phyloP scores from a whole-genome alignment of 2,329 filamentous ascomycete species.

The Curvularia sp. region DNA sequence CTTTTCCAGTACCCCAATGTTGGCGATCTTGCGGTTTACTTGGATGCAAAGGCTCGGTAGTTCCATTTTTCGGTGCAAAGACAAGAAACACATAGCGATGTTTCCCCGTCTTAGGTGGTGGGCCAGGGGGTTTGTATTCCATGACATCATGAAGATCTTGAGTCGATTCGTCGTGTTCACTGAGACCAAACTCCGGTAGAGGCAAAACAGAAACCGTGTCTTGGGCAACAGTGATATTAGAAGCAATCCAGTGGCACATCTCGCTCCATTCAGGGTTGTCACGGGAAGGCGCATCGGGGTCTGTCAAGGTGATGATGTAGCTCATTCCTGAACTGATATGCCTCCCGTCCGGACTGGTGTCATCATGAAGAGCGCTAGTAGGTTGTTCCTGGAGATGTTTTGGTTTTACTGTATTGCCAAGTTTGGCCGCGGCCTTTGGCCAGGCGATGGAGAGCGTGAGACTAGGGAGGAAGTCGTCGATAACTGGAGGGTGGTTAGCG shows the following conservation, averaged over 20 bases:
- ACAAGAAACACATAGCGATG: slow-evolving; percentile 66
- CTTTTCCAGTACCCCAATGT: slow-evolving; percentile 63
- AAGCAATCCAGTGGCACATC: slow-evolving; percentile 64
- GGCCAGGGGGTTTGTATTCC: slow-evolving; percentile 61
- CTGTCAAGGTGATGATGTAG: slow-evolving; percentile 62
- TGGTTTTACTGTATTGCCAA: slow-evolving; percentile 64
- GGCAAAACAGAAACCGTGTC: slow-evolving; percentile 35
- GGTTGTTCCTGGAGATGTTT: slow-evolving; percentile 54
- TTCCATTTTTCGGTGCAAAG: slow-evolving; percentile 56
- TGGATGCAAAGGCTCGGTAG: slow-evolving; percentile 52
- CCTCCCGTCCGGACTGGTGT: slow-evolving; percentile 30
- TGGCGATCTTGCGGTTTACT: slow-evolving; percentile 58
- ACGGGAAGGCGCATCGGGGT: slow-evolving; percentile 65
- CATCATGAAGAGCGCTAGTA: slow-evolving; percentile 50
- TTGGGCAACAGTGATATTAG: slow-evolving; percentile 44
- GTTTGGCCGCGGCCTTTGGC: slow-evolving; percentile 49
- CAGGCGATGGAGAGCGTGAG: slow-evolving; percentile 60
- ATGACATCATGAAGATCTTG: slow-evolving; percentile 51
- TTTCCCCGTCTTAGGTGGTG: slow-evolving; percentile 63
- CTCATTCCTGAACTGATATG: slow-evolving; percentile 41
- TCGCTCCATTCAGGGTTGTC: slow-evolving; percentile 63
- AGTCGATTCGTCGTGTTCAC: slow-evolving; percentile 11
- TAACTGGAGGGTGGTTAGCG: slow-evolving; percentile 53
- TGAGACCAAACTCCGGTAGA: slow-evolving; percentile 32
- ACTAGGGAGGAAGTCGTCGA: slow-evolving; percentile 66